Conservation (phyloP, 148 eudicot genomes). For the Rhododendron kiyosumense region DNA sequence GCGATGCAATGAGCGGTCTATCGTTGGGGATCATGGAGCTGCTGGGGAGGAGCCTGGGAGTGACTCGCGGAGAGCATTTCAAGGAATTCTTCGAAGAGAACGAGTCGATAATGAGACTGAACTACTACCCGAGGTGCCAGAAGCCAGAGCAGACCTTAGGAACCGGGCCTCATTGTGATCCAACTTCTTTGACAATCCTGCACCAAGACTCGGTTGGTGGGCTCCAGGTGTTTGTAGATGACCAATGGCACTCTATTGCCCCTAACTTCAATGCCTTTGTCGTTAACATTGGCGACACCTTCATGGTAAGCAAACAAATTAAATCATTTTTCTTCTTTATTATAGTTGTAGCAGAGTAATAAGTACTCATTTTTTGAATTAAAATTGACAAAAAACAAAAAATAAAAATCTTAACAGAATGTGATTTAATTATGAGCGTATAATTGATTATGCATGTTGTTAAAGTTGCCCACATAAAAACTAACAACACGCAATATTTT, state of each 20-base stretch:
- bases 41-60: constrained; percentile 50
- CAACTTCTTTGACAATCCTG: constrained; percentile 58
- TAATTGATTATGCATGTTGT: background rate
- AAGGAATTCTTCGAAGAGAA: constrained; percentile 48
- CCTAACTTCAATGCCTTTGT: constrained; percentile 51
- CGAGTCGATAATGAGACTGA: constrained; percentile 58
- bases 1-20: constrained; percentile 49
- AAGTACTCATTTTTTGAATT: too few species aligned
- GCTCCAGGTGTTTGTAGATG: constrained; percentile 55
- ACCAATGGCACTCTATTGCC: constrained; percentile 41
- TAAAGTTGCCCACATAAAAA: background rate
- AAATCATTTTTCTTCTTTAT: background rate
- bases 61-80: constrained; percentile 27
- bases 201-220: constrained; percentile 59
- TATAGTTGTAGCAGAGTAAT: too few species aligned
- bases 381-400: too few species aligned
- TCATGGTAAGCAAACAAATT: constrained; percentile 33
- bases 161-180: constrained; percentile 67
- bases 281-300: constrained; percentile 67
- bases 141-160: constrained; percentile 55
- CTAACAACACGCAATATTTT: background rate
- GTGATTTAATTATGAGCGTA: too few species aligned
- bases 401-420: too few species aligned
- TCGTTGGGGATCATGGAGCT: constrained; percentile 60
- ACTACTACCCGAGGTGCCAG: constrained; percentile 58